These are phyloP conservation scores for Aspergillus arachidicola DNA, from an alignment of 2,329 filamentous ascomycete genomes.

Conservation along the genomic window DNA sequence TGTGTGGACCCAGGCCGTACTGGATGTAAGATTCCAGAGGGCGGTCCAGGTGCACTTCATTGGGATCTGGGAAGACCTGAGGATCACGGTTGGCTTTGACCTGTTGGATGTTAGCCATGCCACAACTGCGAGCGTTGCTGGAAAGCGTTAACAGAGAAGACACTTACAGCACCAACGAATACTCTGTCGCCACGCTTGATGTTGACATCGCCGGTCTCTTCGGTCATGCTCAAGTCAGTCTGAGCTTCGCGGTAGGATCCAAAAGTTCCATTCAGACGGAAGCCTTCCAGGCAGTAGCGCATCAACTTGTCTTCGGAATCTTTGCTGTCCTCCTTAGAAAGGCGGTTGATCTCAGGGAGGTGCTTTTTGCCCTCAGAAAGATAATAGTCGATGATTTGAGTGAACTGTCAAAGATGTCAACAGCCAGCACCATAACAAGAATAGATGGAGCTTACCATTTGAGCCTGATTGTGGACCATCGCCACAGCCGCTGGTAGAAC, in stretches of 20 bases:
- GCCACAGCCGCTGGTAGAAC: conserved; percentile 68
- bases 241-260: conserved; percentile 62
- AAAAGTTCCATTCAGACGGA: conserved; percentile 67
- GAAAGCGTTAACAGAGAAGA: not conserved
- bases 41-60: conserved; percentile 63
- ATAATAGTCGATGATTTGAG: conserved; percentile 73
- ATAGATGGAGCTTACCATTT: conserved; percentile 55
- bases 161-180: conserved; percentile 63
- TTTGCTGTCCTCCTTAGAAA: conserved; percentile 58
- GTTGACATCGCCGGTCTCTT: conserved; percentile 51
- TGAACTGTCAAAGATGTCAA: conserved; percentile 54
- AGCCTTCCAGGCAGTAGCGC: conserved; percentile 71
- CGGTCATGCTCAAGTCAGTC: conserved; percentile 52
- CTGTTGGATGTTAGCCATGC: conserved; percentile 22
- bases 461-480: conserved; percentile 70
- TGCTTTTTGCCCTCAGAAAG: conserved; percentile 61
- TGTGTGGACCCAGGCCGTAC: conserved; percentile 64
- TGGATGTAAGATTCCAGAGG: conserved; percentile 67
- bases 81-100: conserved; percentile 59
- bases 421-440: conserved; percentile 12
- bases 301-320: conserved; percentile 66
- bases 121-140: not conserved
- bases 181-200: conserved; percentile 62
- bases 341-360: conserved; percentile 61
- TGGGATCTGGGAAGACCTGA: conserved; percentile 62